Evolutionary conservation across 2,329 filamentous ascomycete species (phyloP), one percentile per base, ranked within the genome.

Genomic region (Aspergillus latus): DNA sequence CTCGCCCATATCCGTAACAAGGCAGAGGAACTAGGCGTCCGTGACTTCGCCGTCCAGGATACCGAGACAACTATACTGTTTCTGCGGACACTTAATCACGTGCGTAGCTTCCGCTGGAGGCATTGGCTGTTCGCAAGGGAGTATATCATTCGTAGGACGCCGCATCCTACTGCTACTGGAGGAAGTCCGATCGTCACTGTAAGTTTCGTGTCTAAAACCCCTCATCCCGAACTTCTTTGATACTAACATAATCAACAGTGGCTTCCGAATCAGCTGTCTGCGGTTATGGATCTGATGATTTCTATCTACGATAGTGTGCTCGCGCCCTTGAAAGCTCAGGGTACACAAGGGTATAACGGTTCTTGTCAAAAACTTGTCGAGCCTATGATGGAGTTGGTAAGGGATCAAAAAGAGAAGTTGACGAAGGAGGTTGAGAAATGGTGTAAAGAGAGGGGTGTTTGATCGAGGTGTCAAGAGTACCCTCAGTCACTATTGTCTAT

Each of bases 1-100:
- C 81, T 97, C 34, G 82, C 85, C 59, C 87, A 87, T 68, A 88
- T 96, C 21, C 78, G 78, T 44, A 75, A 77, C 40, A 77, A 76
- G 43, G 75, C 83, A 1, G 75, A 78, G 75, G 81, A 77, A 52
- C 59, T 79, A 16, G 71, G 70, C 10, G 72, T 79, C 9, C 71
- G 67, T 42, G 61, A 72, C 5, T 79, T 68, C 49, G 65, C 69
- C 2, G 59, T 72, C 21, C 61, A 72, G 28, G 72, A 77, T 50
- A 68, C 69, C 2, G 72, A 76, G 57, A 74, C 76, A 0, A 68
- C 72, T 0, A 72, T 77, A 4, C 66, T 79, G 1, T 76, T 78
- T 57, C 68, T 80, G n/a, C 73, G 74, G 58, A 71, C 74, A 0
- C 66, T 80, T 9, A 73, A 79, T 59, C 77, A 79, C 57, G 75